Percentiles rank a stretch among this genome's conserved stretches.
Conservation (phyloP, 345 rosid genomes). For the Gossypium turneri region DNA sequence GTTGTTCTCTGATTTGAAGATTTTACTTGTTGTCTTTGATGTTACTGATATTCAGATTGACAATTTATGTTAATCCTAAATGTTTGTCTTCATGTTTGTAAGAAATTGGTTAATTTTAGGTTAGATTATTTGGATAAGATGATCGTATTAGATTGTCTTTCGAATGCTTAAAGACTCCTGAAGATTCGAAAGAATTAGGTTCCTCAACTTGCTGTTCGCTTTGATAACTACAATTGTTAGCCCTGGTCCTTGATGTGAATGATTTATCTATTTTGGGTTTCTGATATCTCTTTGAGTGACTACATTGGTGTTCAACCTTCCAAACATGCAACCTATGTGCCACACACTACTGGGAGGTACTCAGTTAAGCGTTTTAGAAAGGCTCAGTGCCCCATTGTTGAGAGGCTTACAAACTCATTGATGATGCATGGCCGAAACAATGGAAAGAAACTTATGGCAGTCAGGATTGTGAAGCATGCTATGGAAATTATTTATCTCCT, state of each 20-base stretch:
- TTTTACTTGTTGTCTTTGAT: not conserved
- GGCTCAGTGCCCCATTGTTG: conserved; percentile 94
- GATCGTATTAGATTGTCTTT: not conserved
- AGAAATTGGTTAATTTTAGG: not conserved
- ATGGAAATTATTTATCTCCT: conserved; percentile 89
- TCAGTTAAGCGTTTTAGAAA: conserved; percentile 80
- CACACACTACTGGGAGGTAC: conserved; percentile 92
- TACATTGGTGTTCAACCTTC: conserved; percentile 71
- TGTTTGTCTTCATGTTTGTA: not conserved
- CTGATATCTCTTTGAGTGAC: conserved; percentile 65
- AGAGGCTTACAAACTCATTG: conserved; percentile 89
- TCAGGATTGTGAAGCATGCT: conserved; percentile 78
- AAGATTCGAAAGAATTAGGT: not conserved
- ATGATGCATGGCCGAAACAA: conserved; percentile 96
- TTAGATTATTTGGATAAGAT: not conserved
- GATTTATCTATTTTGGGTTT: conserved; percentile 37
- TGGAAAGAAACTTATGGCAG: conserved; percentile 80
- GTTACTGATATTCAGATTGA: not conserved
- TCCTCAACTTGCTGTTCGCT: not conserved
- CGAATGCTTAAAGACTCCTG: not conserved
- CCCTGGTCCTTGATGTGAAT: not conserved
- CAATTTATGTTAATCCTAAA: not conserved
- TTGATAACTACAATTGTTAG: not conserved
- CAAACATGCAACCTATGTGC: conserved; percentile 84
- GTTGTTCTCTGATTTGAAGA: not conserved